These are phyloP conservation scores for Lineolata rhizophorae DNA, from an alignment of 495 filamentous ascomycete genomes.

Conservation along the genomic window DNA sequence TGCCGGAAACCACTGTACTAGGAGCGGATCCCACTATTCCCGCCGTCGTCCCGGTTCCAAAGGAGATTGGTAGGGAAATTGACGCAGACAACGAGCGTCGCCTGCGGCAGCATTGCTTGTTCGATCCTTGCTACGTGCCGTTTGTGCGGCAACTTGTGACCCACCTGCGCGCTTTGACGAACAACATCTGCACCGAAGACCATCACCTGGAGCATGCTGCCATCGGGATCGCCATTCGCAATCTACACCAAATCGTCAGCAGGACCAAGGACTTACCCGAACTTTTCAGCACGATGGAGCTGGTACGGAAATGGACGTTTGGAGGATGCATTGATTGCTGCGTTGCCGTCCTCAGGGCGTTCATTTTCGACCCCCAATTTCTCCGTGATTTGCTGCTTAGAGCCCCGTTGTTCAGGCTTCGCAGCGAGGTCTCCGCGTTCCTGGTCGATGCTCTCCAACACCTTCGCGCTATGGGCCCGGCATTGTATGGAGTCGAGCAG, in stretches of 20 bases:
- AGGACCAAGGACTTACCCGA: constrained; percentile 46
- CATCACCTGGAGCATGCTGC: constrained; percentile 36
- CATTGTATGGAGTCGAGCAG: background rate
- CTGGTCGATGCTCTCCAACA: background rate
- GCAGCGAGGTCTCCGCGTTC: background rate
- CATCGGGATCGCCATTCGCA: constrained; percentile 45
- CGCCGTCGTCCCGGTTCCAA: constrained; percentile 33
- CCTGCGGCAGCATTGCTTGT: constrained; percentile 59
- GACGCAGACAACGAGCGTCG: constrained; percentile 47
- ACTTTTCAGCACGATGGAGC: constrained; percentile 31
- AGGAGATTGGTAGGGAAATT: constrained; percentile 35
- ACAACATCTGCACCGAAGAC: constrained; percentile 23
- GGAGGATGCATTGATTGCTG: constrained; percentile 29
- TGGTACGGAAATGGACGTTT: constrained; percentile 31
- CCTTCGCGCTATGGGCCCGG: background rate
- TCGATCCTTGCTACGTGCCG: constrained; percentile 45
- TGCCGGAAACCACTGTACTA: constrained; percentile 8
- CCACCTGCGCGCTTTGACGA: constrained; percentile 20
- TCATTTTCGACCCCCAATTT: background rate
- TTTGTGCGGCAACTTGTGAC: constrained; percentile 42
- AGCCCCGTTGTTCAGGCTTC: background rate
- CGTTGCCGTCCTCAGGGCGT: background rate
- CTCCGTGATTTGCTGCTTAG: background rate
- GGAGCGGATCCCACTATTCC: constrained; percentile 17
- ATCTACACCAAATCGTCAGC: constrained; percentile 59